Conservation (phyloP, 2,329 filamentous ascomycete genomes). For the Amauroascus verrucosus region DNA sequence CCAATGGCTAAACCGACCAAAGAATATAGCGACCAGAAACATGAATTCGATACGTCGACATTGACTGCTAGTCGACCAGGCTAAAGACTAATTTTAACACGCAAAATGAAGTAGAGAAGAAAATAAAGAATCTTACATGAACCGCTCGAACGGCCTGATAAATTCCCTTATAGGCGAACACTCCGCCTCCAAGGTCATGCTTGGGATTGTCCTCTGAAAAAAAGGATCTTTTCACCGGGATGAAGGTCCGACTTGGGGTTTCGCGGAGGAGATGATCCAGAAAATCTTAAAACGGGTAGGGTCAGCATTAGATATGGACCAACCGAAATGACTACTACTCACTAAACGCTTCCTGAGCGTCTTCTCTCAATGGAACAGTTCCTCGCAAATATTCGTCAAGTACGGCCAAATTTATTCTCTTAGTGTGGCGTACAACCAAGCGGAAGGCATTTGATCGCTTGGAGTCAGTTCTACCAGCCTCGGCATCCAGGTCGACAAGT, state of each 20-base stretch:
- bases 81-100: slow-evolving; percentile 22
- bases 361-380: slow-evolving; percentile 50
- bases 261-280: slow-evolving; percentile 82
- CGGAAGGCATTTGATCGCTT: slow-evolving; percentile 44
- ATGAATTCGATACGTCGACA: slow-evolving; percentile 81
- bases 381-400: slow-evolving; percentile 58
- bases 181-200: slow-evolving; percentile 49
- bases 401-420: slow-evolving; percentile 55
- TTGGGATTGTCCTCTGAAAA: slow-evolving; percentile 50
- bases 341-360: slow-evolving; percentile 69
- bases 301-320: neutral
- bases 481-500: slow-evolving; percentile 61
- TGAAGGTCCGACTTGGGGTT: slow-evolving; percentile 56
- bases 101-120: neutral
- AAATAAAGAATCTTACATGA: slow-evolving; percentile 38
- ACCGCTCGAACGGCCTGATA: slow-evolving; percentile 76
- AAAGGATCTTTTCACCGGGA: slow-evolving; percentile 71
- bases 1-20: slow-evolving; percentile 29
- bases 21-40: slow-evolving; percentile 60
- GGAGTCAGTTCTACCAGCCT: slow-evolving; percentile 40
- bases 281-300: slow-evolving; percentile 47
- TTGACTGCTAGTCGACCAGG: slow-evolving; percentile 66
- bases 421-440: slow-evolving; percentile 54
- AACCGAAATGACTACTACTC: slow-evolving; percentile 22
- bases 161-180: slow-evolving; percentile 78